Conservation (phyloP, 139 green algal genomes). For the Nannochloris sp. region DNA sequence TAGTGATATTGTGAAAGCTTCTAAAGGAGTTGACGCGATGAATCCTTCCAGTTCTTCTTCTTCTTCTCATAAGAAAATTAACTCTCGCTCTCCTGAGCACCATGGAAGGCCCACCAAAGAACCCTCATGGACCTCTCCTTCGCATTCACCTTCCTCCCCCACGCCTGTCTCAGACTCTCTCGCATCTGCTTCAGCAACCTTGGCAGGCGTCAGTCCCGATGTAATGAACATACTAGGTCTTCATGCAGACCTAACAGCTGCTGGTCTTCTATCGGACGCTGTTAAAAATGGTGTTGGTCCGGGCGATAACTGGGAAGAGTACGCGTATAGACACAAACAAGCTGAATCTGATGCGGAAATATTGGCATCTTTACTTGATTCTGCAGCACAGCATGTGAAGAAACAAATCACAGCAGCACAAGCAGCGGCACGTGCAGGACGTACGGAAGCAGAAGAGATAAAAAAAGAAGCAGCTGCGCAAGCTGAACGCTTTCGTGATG, state of each 20-base stretch:
- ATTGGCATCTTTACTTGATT: conserved; percentile 4
- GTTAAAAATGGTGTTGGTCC: not conserved
- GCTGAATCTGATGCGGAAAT: conserved; percentile 17
- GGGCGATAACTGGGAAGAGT: conserved; percentile 9
- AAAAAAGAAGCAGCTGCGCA: not conserved
- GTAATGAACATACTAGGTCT: conserved; percentile 13
- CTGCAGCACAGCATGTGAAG: not conserved
- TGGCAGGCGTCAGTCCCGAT: not conserved
- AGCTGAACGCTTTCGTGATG: not conserved
- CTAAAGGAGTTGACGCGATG: not conserved
- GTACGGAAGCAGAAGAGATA: conserved; percentile 7
- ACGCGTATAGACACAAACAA: conserved; percentile 16
- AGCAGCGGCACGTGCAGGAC: not conserved
- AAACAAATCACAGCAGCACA: conserved; percentile 3
- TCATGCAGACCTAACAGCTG: not conserved
- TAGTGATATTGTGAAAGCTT: not conserved
- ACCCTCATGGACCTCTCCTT: too few species aligned
- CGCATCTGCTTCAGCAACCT: not conserved
- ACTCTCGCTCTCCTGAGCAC: too few species aligned
- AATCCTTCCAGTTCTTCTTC: too few species aligned
- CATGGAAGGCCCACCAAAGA: too few species aligned
- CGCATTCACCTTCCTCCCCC: not conserved
- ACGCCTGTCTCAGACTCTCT: not conserved
- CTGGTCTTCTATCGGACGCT: conserved; percentile 11
- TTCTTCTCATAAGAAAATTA: too few species aligned